These are phyloP conservation scores for Primulina huaijiensis DNA, from an alignment of 257 asterid genomes.

Conservation along the genomic window DNA sequence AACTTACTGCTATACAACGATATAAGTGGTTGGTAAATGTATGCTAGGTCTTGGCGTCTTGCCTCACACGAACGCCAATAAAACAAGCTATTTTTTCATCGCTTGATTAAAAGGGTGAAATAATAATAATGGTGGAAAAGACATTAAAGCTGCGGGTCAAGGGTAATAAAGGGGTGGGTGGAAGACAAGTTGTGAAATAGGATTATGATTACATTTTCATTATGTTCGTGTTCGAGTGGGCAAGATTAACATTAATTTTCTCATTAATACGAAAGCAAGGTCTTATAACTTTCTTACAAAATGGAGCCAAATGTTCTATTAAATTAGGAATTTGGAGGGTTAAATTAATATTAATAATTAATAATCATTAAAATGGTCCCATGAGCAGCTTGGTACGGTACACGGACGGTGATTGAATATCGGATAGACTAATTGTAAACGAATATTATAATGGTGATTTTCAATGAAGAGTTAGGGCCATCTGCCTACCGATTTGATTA, in stretches of 20 bases:
- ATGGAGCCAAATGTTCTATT: too few species aligned
- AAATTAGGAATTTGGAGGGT: not conserved
- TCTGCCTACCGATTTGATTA: too few species aligned
- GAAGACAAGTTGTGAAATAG: not conserved
- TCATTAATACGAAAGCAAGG: too few species aligned
- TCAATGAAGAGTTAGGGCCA: slow-evolving; percentile 30
- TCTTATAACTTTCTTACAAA: too few species aligned
- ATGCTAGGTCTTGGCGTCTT: too few species aligned
- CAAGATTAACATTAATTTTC: too few species aligned
- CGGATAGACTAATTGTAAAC: slow-evolving; percentile 5
- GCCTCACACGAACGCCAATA: too few species aligned
- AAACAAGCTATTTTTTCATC: not conserved
- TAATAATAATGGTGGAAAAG: not conserved
- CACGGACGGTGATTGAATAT: not conserved
- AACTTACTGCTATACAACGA: too few species aligned
- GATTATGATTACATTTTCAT: not conserved
- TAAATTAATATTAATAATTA: not conserved
- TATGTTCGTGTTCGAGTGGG: not conserved
- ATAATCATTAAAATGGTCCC: slow-evolving; percentile 25
- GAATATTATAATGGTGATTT: slow-evolving; percentile 31
- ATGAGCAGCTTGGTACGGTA: slow-evolving; percentile 11
- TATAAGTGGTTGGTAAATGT: too few species aligned
- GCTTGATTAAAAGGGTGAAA: not conserved
- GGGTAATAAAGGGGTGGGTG: not conserved
- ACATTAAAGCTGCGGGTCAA: not conserved